Conservation (phyloP, 2,329 filamentous ascomycete genomes). For the Zasmidium citrigriseum region DNA sequence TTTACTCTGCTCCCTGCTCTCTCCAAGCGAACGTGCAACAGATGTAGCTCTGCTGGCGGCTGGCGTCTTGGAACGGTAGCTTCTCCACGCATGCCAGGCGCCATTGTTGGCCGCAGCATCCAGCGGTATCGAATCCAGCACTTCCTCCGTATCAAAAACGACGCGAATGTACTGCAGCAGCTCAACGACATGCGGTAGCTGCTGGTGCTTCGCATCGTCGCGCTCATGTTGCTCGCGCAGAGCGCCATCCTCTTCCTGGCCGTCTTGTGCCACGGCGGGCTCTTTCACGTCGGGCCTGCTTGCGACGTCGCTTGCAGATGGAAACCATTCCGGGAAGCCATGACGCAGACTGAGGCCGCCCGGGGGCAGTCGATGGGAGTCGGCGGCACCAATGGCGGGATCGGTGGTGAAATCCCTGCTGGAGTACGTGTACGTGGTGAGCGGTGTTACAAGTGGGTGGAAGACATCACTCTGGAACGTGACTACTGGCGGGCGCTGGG, state of each 20-base stretch:
- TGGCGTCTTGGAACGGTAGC: constrained; percentile 58
- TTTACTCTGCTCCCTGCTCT: constrained; percentile 10
- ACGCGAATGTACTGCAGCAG: constrained; percentile 79
- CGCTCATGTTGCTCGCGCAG: constrained; percentile 3
- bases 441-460: constrained; percentile 86
- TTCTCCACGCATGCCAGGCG: constrained; percentile 91
- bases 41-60: constrained; percentile 24
- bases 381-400: constrained; percentile 73
- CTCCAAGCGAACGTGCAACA: constrained; percentile 10
- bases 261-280: constrained; percentile 7
- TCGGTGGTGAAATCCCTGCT: constrained; percentile 74
- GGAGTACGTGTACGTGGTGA: constrained; percentile 93
- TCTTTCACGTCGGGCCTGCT: constrained; percentile 6
- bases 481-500: constrained; percentile 75
- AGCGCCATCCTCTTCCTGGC: constrained; percentile 3
- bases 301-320: constrained; percentile 3
- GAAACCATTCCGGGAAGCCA: constrained; percentile 87
- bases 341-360: constrained; percentile 89
- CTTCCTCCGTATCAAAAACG: constrained; percentile 73
- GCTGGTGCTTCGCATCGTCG: constrained; percentile 10
- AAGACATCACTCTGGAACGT: constrained; percentile 93
- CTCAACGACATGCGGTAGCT: constrained; percentile 44
- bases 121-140: constrained; percentile 77
- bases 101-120: constrained; percentile 85
- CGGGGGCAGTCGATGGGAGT: constrained; percentile 79